phyloP scores from a whole-genome alignment of 2,329 filamentous ascomycete genomes.

The Colletotrichum siamense region DNA sequence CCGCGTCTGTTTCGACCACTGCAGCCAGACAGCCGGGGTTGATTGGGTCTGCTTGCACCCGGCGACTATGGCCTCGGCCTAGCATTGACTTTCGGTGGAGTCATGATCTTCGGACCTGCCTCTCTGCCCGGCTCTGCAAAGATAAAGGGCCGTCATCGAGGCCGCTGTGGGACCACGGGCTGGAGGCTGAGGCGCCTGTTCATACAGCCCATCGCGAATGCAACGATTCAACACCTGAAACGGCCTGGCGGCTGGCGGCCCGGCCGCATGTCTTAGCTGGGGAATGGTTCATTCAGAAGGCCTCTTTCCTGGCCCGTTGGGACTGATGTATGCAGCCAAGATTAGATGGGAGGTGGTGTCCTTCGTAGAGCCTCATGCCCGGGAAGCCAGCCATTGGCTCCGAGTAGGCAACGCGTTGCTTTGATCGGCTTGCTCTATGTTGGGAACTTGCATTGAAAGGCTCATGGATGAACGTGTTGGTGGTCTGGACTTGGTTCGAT shows the following conservation, averaged over 20 bases:
- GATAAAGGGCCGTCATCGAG: not conserved
- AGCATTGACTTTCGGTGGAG: not conserved
- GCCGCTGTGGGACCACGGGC: not conserved
- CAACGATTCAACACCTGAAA: conserved; percentile 6
- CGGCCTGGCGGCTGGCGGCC: conserved; percentile 11
- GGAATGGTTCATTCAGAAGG: not conserved
- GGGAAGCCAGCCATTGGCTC: not conserved
- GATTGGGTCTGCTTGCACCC: conserved; percentile 19
- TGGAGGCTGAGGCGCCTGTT: conserved; percentile 21
- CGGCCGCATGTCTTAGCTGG: conserved; percentile 5
- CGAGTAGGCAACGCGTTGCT: not conserved
- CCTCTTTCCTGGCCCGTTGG: not conserved
- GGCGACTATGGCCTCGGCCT: not conserved
- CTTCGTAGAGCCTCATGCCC: not conserved
- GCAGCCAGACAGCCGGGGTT: not conserved
- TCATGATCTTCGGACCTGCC: not conserved
- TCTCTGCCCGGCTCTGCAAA: not conserved
- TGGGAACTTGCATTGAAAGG: not conserved
- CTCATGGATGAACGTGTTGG: not conserved
- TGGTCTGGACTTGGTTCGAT: not conserved
- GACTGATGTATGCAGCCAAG: not conserved
- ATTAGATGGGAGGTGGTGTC: not conserved
- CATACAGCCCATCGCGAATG: conserved; percentile 2
- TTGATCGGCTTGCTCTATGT: not conserved
- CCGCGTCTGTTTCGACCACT: conserved; percentile 7